Evolutionary conservation across 805 yeast genomes (phyloP).

Genomic region (Candida sithepensis): DNA sequence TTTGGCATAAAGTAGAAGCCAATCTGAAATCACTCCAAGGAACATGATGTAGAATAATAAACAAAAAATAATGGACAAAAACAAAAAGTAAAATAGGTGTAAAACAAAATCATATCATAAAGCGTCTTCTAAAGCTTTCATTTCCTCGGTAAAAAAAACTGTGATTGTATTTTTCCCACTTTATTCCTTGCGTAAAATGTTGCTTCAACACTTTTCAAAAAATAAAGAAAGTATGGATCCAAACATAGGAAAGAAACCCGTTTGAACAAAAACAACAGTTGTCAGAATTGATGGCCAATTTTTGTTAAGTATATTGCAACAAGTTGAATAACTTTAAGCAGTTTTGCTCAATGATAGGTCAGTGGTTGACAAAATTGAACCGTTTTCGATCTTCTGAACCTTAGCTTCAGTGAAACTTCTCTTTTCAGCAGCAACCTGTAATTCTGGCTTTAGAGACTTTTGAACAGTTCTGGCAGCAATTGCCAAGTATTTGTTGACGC

Average conservation of each 20-base stretch:
- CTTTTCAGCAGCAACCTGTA: constrained; percentile 66
- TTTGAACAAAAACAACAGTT: too few relatives aligned
- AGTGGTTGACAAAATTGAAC: constrained; percentile 37
- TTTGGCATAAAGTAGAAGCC: too few relatives aligned
- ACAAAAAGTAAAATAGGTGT: background rate
- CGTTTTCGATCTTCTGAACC: constrained; percentile 68
- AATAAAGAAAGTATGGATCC: background rate
- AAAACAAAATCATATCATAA: constrained; percentile 1
- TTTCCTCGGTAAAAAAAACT: background rate
- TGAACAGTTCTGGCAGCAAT: constrained; percentile 89
- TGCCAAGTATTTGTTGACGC: constrained; percentile 84
- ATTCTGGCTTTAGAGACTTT: constrained; percentile 81
- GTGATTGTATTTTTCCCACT: background rate
- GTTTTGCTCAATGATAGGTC: constrained; percentile 20
- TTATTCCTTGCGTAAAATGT: too few relatives aligned
- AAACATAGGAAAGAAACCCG: too few relatives aligned
- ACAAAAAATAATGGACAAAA: background rate
- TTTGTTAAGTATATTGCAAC: background rate
- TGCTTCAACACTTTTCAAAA: too few relatives aligned
- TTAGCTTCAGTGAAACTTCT: constrained; percentile 75
- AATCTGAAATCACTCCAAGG: background rate
- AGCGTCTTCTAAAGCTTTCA: background rate
- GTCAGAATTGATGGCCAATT: background rate
- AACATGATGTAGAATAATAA: background rate
- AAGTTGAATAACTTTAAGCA: constrained; percentile 6